Evolutionary conservation across 2,329 filamentous ascomycete genomes (phyloP).

Genomic region (Fusarium continuum): DNA sequence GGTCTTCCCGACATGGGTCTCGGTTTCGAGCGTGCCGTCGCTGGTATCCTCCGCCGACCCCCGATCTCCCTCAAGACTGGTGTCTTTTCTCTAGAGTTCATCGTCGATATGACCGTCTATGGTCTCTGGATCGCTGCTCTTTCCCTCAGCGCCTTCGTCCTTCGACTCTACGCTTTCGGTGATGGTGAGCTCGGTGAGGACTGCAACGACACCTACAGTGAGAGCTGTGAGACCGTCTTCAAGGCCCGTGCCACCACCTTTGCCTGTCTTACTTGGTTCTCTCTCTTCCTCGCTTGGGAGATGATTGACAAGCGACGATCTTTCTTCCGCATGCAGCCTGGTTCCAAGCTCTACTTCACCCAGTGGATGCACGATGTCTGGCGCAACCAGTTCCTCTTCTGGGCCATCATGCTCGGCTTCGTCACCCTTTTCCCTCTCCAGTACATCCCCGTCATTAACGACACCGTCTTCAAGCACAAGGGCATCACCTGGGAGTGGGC

Average conservation of each 20-base stretch:
- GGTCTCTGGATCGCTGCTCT: conserved; percentile 74
- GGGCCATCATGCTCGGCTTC: conserved; percentile 62
- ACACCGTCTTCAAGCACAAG: conserved; percentile 66
- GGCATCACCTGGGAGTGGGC: conserved; percentile 72
- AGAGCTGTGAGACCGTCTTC: conserved; percentile 70
- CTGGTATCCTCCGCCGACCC: conserved; percentile 74
- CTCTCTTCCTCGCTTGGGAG: conserved; percentile 81
- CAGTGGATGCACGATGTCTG: conserved; percentile 75
- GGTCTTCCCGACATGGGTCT: conserved; percentile 80
- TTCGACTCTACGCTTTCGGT: conserved; percentile 71
- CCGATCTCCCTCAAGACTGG: conserved; percentile 70
- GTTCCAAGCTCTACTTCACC: conserved; percentile 66
- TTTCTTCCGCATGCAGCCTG: conserved; percentile 79
- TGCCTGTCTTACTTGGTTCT: conserved; percentile 78
- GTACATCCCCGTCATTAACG: conserved; percentile 70
- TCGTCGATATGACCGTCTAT: conserved; percentile 74
- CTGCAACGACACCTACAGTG: conserved; percentile 68
- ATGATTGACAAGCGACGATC: conserved; percentile 76
- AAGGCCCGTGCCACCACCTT: conserved; percentile 78
- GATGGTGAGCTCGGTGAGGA: conserved; percentile 66
- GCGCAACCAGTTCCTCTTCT: conserved; percentile 78
- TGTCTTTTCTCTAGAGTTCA: conserved; percentile 72
- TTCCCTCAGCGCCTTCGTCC: conserved; percentile 68
- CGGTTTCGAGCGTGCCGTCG: conserved; percentile 74
- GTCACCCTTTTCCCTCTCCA: conserved; percentile 60